Base-by-base conservation (phyloP, 805 yeast genomes). In the Myxozyma sirexii region DNA sequence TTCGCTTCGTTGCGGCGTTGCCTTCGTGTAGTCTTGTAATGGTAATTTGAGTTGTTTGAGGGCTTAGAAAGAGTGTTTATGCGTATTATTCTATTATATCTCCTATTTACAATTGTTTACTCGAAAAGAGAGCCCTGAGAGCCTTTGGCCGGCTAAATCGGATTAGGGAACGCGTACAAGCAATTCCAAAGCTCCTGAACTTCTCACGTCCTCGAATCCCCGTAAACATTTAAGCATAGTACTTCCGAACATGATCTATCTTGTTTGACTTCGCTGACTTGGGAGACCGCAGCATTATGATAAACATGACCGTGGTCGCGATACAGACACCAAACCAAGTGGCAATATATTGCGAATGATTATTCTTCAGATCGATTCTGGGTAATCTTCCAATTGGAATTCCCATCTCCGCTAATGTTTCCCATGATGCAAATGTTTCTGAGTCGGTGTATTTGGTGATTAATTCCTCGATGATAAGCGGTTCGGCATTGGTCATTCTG, bases 241-340 rank as follows among this genome's bases (percentile, higher is more conserved):
- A 60, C 23, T 52, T 45, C 26, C 43, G 48, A 33, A 55, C 47
- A 31, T 62, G 66, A 27, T 50, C 27, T 41, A 59, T 24, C 54
- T 63, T 64, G 29, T 26, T 44, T 19, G 51, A 49, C 57, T 44
- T 56, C n/a, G 37, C 54, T 10, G 62, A 26, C 49, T 47, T 54
- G 15, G 66, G 70, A 69, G 82, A 83, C 62, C 74, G 78, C 58
- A 85, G 66, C 19, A 85, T 81, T 31, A 81, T 70, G 27, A 79
- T 66, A 35, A 94, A 79, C 74, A 90, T 81, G 35, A 87, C 82
- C 0, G 91, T 68, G 38, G 96, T 87, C 39, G 89, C 82, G 42
- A 88, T 68, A 1, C 91, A 84, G 44, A 93, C 80, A 0, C 97
- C 96, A 72, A 89, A 93, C 99, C 99, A 94, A 0, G 99, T 94